These are phyloP conservation scores for Tilletia indica DNA, from an alignment of 1,284 basidiomycete species.

Conservation along the genomic window DNA sequence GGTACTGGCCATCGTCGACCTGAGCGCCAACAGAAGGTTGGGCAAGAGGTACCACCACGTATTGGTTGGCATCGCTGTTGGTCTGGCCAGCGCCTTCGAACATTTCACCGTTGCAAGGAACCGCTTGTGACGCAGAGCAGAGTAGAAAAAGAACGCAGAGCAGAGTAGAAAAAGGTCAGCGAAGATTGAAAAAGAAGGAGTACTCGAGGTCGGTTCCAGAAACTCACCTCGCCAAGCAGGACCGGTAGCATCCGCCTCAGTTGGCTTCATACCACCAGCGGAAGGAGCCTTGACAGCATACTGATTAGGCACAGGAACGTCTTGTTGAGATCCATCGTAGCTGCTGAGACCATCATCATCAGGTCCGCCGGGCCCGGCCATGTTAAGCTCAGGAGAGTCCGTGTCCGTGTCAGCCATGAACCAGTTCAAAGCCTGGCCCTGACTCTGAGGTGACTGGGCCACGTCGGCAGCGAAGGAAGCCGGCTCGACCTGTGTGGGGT, in stretches of 20 bases:
- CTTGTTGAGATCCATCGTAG: background rate
- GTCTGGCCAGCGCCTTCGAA: conserved; percentile 15
- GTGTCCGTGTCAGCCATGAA: conserved; percentile 14
- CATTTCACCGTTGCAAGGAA: conserved; percentile 17
- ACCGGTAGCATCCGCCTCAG: conserved; percentile 1
- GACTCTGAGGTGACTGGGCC: conserved; percentile 5
- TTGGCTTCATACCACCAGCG: background rate
- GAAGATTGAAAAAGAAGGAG: background rate
- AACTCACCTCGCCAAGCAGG: conserved; percentile 8
- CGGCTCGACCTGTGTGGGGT: background rate
- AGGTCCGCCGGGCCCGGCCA: conserved; percentile 10
- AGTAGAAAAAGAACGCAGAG: background rate
- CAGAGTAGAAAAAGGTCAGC: background rate
- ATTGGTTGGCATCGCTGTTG: conserved; percentile 6
- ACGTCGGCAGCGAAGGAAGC: conserved; percentile 10
- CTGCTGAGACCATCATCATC: background rate
- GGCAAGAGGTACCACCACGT: background rate
- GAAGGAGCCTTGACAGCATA: conserved; percentile 7
- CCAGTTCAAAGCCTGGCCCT: conserved; percentile 10
- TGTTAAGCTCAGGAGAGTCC: conserved; percentile 6
- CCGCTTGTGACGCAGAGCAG: background rate
- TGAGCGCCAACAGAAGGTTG: background rate
- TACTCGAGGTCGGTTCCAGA: no score
- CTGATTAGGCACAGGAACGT: background rate
- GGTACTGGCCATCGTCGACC: background rate